Evolutionary conservation across 2,329 filamentous ascomycete species (phyloP), one percentile per base, ranked within the genome.

Genomic region (Verticillium alfalfae): DNA sequence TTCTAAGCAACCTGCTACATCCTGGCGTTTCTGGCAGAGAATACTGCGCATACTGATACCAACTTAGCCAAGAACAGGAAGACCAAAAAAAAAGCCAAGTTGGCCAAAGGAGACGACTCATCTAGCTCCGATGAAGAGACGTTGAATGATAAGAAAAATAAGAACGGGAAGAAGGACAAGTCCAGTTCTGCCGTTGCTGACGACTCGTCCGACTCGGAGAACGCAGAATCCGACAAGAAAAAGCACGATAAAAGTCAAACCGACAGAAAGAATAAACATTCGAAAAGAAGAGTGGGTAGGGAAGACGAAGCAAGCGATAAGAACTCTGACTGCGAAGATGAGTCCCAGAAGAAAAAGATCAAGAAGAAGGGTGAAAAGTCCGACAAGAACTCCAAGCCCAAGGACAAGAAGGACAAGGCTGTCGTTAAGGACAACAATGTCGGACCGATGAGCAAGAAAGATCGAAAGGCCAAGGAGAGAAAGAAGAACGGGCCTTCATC

Each of bases 171-270:
- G 36, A 66, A 67, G 56, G 58, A 62, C n/a, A 70, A 61, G 9
- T 68, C 68, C 59, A 68, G 69, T 45, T 60, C 49, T 55, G 60
- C 49, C 55, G 63, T 66, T 54, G 61, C 66, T 16, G 71, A 69
- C 55, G 34, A 34, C n/a, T 38, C 34, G 10, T 55, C 67, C 3
- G 70, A 74, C 7, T 62, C 61, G 16, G 67, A 72, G 18, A 62
- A 70, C 13, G 34, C 37, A 5, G 61, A 62, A 59, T 34, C 37
- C 22, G 58, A 58, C 16, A 63, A 63, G 56, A 66, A 65, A 49
- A 70, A 65, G 16, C 55, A 62, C 36, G 57, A 45, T 15, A 65
- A 64, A 57, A 63, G 66, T 12, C 56, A 62, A 9, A 36, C 61
- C 31, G 13, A 26, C 16, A 64, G 63, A 41, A 64, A 63, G 22